A percentile compares a stretch with the other conserved stretches of the same genome.
These are phyloP conservation scores for Wickerhamiella lipophila DNA, from an alignment of 805 yeast genomes.

Conservation along the genomic window DNA sequence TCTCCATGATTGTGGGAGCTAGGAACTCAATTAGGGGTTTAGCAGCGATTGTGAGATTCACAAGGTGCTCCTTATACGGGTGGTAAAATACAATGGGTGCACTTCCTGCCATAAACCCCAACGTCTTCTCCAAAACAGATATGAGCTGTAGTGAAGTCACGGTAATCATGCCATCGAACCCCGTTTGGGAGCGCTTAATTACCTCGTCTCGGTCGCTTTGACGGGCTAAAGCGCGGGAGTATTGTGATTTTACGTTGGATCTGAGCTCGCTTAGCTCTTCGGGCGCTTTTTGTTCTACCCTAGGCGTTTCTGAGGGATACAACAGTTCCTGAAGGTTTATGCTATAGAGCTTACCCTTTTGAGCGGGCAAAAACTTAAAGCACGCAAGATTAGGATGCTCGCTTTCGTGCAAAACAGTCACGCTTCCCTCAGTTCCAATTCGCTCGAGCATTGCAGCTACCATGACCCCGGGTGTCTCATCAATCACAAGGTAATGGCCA, in stretches of 20 bases:
- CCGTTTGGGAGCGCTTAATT: slow-evolving; percentile 34
- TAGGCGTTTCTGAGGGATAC: slow-evolving; percentile 54
- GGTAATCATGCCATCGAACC: slow-evolving; percentile 63
- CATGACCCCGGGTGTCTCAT: slow-evolving; percentile 90
- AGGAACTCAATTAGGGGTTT: slow-evolving; percentile 55
- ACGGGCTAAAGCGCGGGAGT: slow-evolving; percentile 50
- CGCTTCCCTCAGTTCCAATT: slow-evolving; percentile 60
- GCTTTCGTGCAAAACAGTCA: slow-evolving; percentile 74
- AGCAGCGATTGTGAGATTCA: slow-evolving; percentile 60
- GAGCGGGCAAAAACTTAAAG: slow-evolving; percentile 46
- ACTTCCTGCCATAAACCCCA: slow-evolving; percentile 66
- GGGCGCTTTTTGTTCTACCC: slow-evolving; percentile 34
- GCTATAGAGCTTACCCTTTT: slow-evolving; percentile 53
- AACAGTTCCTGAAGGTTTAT: slow-evolving; percentile 68
- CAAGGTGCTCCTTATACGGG: slow-evolving; percentile 66
- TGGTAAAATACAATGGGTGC: slow-evolving; percentile 74
- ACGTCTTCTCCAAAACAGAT: slow-evolving; percentile 45
- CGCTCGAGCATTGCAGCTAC: slow-evolving; percentile 79
- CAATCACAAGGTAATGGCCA: slow-evolving; percentile 76
- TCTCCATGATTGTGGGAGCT: slow-evolving; percentile 72
- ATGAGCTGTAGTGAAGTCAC: slow-evolving; percentile 63
- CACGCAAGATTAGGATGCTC: slow-evolving; percentile 80
- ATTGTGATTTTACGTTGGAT: slow-evolving; percentile 49
- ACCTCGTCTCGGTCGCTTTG: slow-evolving; percentile 31
- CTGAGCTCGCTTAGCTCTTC: slow-evolving; percentile 46